Evolutionary conservation across 805 yeast species (phyloP).

Genomic region (Metschnikowia continentalis): DNA sequence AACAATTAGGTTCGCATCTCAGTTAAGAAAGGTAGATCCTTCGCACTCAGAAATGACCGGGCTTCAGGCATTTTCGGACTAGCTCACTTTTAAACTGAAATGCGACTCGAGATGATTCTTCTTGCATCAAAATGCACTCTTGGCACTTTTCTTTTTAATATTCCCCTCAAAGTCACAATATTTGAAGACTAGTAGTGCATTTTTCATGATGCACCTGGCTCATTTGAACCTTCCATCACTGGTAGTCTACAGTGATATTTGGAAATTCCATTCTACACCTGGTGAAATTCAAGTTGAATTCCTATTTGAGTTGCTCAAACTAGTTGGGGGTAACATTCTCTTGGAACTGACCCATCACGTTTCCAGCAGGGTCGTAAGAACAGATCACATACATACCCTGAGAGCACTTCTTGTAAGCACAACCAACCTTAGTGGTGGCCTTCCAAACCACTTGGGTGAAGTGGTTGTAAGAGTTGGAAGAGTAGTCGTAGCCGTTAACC

Average conservation of each 20-base stretch:
- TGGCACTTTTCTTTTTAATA: not conserved
- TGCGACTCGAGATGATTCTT: not conserved
- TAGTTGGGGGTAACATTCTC: slow-evolving; percentile 10
- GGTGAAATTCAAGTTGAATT: not conserved
- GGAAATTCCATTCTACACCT: not conserved
- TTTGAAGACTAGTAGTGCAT: too few species aligned
- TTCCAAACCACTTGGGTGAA: slow-evolving; percentile 82
- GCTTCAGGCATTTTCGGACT: not conserved
- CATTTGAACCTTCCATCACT: too few species aligned
- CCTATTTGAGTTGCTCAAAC: not conserved
- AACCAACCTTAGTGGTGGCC: slow-evolving; percentile 57
- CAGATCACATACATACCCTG: slow-evolving; percentile 63
- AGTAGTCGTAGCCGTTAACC: slow-evolving; percentile 14
- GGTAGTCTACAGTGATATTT: not conserved
- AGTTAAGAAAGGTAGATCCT: not conserved
- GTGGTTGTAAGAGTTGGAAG: slow-evolving; percentile 38
- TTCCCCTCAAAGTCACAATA: too few species aligned
- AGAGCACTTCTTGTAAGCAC: slow-evolving; percentile 63
- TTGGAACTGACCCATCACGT: slow-evolving; percentile 44
- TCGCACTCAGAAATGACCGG: too few species aligned
- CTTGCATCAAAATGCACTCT: not conserved
- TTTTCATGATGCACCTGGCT: too few species aligned
- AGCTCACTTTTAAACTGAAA: not conserved
- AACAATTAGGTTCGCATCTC: not conserved
- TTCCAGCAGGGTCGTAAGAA: slow-evolving; percentile 73